phyloP scores from a whole-genome alignment of 2,329 filamentous ascomycete genomes.

The Curvularia spicifera region DNA sequence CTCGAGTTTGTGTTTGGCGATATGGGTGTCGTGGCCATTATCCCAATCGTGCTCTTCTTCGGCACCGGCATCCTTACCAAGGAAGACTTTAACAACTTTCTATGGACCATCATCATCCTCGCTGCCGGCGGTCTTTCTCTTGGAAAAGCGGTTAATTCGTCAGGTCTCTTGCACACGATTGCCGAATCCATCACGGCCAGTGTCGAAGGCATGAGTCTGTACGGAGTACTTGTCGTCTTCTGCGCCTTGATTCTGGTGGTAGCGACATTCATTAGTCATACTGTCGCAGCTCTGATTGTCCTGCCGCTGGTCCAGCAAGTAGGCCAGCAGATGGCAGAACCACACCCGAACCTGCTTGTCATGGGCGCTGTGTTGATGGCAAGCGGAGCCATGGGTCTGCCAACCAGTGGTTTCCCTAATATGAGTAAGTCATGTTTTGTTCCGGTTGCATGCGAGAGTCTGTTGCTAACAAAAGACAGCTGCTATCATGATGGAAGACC shows the following conservation, averaged over 20 bases:
- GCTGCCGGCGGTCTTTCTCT: constrained; percentile 91
- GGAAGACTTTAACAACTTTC: constrained; percentile 99
- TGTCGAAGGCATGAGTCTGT: constrained; percentile 81
- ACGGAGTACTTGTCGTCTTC: constrained; percentile 86
- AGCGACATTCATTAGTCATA: constrained; percentile 97
- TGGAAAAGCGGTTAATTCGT: constrained; percentile 92
- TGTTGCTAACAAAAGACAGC: constrained; percentile 59
- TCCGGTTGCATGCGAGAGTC: background rate
- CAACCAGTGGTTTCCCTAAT: constrained; percentile 96
- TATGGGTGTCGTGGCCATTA: constrained; percentile 97
- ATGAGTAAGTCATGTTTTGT: constrained; percentile 78
- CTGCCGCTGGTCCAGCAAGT: constrained; percentile 88
- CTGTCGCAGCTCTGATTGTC: constrained; percentile 93
- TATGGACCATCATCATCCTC: constrained; percentile 99
- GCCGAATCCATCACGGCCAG: constrained; percentile 75
- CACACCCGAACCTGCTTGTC: constrained; percentile 91
- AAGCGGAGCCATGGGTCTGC: constrained; percentile 94
- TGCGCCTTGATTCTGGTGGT: constrained; percentile 84
- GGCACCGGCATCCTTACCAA: constrained; percentile 95
- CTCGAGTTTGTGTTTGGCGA: constrained; percentile 89
- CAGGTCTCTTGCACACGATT: constrained; percentile 87
- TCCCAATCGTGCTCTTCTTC: constrained; percentile 95
- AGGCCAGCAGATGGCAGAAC: constrained; percentile 80
- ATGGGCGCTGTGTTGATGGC: constrained; percentile 98
- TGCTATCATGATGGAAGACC: constrained; percentile 99